These are phyloP conservation scores for Melampsora larici-populina DNA, from an alignment of 1,284 basidiomycete species.

Conservation along the genomic window DNA sequence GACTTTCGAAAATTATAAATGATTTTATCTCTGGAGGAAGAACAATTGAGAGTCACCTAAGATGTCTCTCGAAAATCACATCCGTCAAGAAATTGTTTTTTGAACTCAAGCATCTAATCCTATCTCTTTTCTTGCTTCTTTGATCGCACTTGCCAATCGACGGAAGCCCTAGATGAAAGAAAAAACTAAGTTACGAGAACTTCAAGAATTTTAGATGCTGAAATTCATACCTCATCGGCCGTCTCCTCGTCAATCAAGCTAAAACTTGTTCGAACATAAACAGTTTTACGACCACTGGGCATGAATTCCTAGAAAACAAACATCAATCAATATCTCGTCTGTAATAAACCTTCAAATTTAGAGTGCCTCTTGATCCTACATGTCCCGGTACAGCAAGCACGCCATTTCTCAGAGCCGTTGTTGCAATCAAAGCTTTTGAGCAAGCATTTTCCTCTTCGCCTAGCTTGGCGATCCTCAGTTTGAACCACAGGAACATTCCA, in stretches of 20 bases:
- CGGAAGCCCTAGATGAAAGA: constrained; percentile 60
- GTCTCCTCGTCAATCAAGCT: constrained; percentile 68
- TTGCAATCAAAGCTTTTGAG: constrained; percentile 71
- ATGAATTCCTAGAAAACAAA: constrained; percentile 59
- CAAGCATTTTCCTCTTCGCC: constrained; percentile 60
- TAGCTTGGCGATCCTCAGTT: constrained; percentile 45
- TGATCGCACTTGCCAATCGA: constrained; percentile 65
- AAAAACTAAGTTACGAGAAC: not conserved
- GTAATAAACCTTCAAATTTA: constrained; percentile 54
- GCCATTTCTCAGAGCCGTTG: constrained; percentile 72
- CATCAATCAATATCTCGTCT: constrained; percentile 4
- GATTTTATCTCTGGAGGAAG: too few species aligned
- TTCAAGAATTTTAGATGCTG: not conserved
- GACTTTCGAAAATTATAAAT: too few species aligned
- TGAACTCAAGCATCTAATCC: constrained; percentile 12
- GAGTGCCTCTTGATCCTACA: constrained; percentile 52
- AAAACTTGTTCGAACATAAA: constrained; percentile 76
- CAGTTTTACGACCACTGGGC: constrained; percentile 65
- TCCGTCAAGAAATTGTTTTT: not conserved
- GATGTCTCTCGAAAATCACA: too few species aligned
- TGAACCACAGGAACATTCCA: constrained; percentile 59
- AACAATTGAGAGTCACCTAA: too few species aligned
- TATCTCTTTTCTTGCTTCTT: constrained; percentile 50
- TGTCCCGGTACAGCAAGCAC: constrained; percentile 75
- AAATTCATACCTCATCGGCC: constrained; percentile 61